Conservation (phyloP, 2,329 filamentous ascomycete genomes). For the Xylariales sp. region DNA sequence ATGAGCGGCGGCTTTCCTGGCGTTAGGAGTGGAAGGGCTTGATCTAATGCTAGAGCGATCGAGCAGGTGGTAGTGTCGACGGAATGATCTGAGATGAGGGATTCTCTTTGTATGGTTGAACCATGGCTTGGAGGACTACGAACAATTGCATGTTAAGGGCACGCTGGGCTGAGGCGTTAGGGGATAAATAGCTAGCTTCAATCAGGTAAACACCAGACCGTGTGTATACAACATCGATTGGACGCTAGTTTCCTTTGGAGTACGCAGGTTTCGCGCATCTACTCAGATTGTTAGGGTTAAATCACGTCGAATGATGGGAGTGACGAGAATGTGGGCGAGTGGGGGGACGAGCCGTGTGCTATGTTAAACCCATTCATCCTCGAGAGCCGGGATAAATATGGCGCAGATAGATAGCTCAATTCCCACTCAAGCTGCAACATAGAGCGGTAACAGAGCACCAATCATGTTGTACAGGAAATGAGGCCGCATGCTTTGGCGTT, state of each 20-base stretch:
- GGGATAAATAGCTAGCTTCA: conserved; percentile 4
- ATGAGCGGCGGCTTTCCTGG: conserved; percentile 40
- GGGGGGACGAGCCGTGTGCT: conserved; percentile 18
- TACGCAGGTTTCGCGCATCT: not conserved
- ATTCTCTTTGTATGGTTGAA: not conserved
- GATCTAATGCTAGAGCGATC: not conserved
- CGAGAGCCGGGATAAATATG: conserved; percentile 28
- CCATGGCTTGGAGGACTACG: not conserved
- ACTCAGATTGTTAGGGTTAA: not conserved
- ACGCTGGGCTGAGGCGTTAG: not conserved
- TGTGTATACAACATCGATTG: conserved; percentile 2
- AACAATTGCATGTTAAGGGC: not conserved
- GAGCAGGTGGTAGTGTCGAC: not conserved
- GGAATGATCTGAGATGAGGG: not conserved
- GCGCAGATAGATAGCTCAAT: conserved; percentile 16
- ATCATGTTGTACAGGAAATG: conserved; percentile 10
- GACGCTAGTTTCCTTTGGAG: not conserved
- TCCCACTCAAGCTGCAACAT: conserved; percentile 27
- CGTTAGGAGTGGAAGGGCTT: conserved; percentile 28
- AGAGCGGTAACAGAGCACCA: conserved; percentile 24
- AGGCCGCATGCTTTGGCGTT: conserved; percentile 15
- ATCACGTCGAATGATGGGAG: conserved; percentile 17
- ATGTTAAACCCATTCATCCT: conserved; percentile 6
- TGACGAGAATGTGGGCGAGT: not conserved
- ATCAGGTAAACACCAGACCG: not conserved